Base-by-base conservation (phyloP, 1,284 basidiomycete genomes). In the Trichosporon faecale region DNA sequence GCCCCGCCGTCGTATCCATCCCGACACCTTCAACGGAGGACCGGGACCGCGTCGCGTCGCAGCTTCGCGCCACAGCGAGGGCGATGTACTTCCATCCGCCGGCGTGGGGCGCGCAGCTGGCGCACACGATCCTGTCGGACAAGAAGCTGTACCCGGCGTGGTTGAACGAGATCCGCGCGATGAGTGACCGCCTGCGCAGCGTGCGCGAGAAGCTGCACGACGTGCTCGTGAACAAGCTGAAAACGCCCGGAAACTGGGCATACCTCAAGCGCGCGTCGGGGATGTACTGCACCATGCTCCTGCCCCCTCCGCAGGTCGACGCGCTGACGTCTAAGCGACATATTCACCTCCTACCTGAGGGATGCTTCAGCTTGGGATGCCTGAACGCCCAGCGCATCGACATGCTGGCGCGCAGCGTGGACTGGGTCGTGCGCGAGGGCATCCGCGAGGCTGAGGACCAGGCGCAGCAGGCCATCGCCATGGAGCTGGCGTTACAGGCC, bases 171-270 rank as follows among this genome's bases (percentile, higher is more conserved):
- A 93, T 99, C 81, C 85, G 87, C 82, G 93, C 91, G 73, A 98
- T 99, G 95, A 90, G 95, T 0, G 88, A 89, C 60, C 89, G 96
- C 60, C 94, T 99, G 79, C 94, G 95, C 76, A 88, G 88, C 69
- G 98, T 97, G 89, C 89, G 96, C 55, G 87, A 90, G 78, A 88
- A 92, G 85, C 86, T 99, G 74, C 88, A 88, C 84, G 86, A 89
- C 68, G 82, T 94, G 74, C 83, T 99, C 80, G 92, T 90, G 25
- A 88, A 79, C 71, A 82, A 93, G 84, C 85, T 93, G 78, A 88
- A 94, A 85, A 98, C 96, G 65, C 95, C 96, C 0, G 93, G 94
- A 0, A 88, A 87, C 74, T 99, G 96, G 96, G 88, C 90, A 23
- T 95, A 98, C 83, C 93, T 98, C 77, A 85, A 90, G 76, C 88